Percentiles rank a stretch among this genome's conserved stretches.
These are phyloP conservation scores for Aspergillus sparsus DNA, from an alignment of 495 filamentous ascomycete species.

Conservation along the genomic window DNA sequence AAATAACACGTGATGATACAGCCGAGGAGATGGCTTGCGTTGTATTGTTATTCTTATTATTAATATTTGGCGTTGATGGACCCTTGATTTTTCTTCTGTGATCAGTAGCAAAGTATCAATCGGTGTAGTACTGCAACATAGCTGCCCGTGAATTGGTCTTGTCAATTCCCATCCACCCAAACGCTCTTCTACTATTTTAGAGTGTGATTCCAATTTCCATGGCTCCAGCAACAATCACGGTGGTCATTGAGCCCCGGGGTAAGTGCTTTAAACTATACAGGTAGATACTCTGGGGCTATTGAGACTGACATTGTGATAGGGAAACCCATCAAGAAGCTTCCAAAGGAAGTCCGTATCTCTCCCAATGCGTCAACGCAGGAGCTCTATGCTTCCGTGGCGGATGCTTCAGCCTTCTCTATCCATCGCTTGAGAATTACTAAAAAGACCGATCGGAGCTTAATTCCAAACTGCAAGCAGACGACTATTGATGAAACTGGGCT, in stretches of 20 bases:
- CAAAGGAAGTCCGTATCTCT: slow-evolving; percentile 62
- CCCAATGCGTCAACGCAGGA: slow-evolving; percentile 62
- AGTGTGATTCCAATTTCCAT: slow-evolving; percentile 21
- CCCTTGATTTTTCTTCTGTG: no score
- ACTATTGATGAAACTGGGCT: slow-evolving; percentile 65
- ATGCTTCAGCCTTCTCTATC: slow-evolving; percentile 51
- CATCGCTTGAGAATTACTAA: slow-evolving; percentile 72
- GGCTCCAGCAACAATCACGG: slow-evolving; percentile 37
- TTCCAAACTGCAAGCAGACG: slow-evolving; percentile 70
- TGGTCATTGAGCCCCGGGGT: slow-evolving; percentile 46
- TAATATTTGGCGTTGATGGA: no score
- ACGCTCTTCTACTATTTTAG: neutral
- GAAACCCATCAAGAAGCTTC: slow-evolving; percentile 71
- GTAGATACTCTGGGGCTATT: neutral
- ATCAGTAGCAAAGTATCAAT: no score
- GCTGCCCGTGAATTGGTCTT: no score
- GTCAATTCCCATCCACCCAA: neutral
- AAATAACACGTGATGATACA: neutral
- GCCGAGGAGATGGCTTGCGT: neutral
- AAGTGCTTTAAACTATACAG: slow-evolving; percentile 18
- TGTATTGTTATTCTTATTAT: neutral
- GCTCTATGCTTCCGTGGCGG: slow-evolving; percentile 59
- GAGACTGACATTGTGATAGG: slow-evolving; percentile 31
- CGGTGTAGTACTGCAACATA: no score
- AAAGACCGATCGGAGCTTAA: slow-evolving; percentile 63